Base-by-base conservation (phyloP, 768 basidiomycete species). In the Termitomyces sp. region DNA sequence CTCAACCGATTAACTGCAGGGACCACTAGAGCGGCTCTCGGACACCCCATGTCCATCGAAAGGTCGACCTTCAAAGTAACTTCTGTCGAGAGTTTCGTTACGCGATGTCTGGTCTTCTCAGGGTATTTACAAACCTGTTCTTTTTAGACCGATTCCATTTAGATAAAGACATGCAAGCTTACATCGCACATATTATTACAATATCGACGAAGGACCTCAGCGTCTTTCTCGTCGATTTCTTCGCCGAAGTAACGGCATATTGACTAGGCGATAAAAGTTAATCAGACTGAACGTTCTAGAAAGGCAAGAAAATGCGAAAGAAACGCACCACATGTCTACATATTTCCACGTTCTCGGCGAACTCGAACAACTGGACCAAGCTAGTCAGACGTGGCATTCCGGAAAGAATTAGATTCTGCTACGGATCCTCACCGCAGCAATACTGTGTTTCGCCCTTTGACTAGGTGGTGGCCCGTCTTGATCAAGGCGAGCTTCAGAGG, bases 161-260 rank as follows among this genome's bases (percentile, higher is more conserved):
- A 27, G 25, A 38, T 40, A 14, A 29, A 38, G 27, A 31, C 17
- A 17, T 16, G 6, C 11, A 2, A 19, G 63, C 85, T 25, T 64
- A 91, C 91, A 67, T 94, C 92, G 63, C 92, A 94, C 89, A 92
- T 92, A 46, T 77, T 74, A 51, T 86, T 70, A 63, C 92, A 94
- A 62, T 89, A 84, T 4, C 65, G 64, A 54, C 76, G 77, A 51
- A 79, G 68, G 11, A 75, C 57, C 7, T 73, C 75, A 9, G 73
- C 62, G 60, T 87, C 77, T 11, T 65, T 68, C 7, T 71, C 63
- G 59, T 89, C 78, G 37, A 91, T 81, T 0, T 63, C 59, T 69
- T 93, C 92, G 1, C 89, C 92, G 61, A 94, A 93, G 66, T 90
- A 91, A 45, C 82, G 83, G 65, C 92, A 92, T 57, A 93, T 86